Base-by-base conservation (phyloP, 352 stramenopile species). In the Nothophytophthora sp. region DNA sequence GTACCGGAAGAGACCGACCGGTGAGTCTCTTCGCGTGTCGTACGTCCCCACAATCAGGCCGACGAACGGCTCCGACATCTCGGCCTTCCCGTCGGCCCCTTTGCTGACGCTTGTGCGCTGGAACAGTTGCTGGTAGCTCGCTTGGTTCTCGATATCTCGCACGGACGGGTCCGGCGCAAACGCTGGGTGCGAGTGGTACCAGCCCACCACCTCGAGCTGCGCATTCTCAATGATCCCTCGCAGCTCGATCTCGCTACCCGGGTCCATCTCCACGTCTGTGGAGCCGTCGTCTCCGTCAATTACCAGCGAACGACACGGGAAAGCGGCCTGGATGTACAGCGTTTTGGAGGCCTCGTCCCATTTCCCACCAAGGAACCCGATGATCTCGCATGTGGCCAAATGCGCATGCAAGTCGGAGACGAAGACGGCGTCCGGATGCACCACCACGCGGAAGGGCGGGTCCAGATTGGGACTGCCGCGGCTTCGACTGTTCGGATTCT, bases 201-300 rank as follows among this genome's bases (percentile, higher is more conserved):
- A 98, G 4, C 95, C 95, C 4, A 98, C 90, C 35, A 98, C 89
- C 47, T 94, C 83, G 4, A 98, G 57, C 42, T 92, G 70, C 2
- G 90, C 78, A 32, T 94, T 86, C 54, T 82, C 55, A 62, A 98
- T 98, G 34, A 95, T 92, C 20, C 95, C 85, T 25, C 89, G 84
- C 34, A 97, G 60, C 45, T 96, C 77, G 50, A 98, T 93, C 60
- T 98, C 90, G 40, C 75, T 93, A 6, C 78, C 87, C 8, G 95
- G 92, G 55, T 98, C 93, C 90, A 98, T 98, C 53, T 98, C 95
- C 6, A 98, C 94, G 59, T 98, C 95, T 18, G 92, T 98, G 18
- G 81, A 82, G 6, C 93, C 93, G 58, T 96, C 84, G 38, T 96
- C 80, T 15, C 94, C 91, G 39, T 90, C 70, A 59, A 96, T 93